Evolutionary conservation across 2,329 filamentous ascomycete genomes (phyloP).

Genomic region (Colletotrichum orchidophilum): DNA sequence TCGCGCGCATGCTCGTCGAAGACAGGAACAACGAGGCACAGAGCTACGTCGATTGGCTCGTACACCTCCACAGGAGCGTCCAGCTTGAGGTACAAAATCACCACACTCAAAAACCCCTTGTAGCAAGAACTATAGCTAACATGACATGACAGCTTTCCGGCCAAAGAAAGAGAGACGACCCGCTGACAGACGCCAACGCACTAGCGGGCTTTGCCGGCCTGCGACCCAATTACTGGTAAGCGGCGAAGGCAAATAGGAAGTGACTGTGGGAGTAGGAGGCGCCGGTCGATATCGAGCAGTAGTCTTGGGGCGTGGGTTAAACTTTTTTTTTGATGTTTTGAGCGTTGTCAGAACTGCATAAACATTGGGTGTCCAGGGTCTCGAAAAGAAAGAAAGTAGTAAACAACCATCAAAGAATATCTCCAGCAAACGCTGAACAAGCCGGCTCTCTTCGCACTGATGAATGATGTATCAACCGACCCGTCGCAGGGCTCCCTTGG

Average conservation of each 20-base stretch:
- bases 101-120: neutral
- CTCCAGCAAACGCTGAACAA: constrained; percentile 4
- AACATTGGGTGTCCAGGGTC: constrained; percentile 20
- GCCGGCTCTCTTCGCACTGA: neutral
- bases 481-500: neutral
- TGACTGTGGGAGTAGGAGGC: neutral
- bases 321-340: constrained; percentile 16
- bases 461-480: neutral
- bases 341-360: constrained; percentile 33
- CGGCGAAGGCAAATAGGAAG: neutral
- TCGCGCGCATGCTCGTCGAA: constrained; percentile 89
- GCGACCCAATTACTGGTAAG: constrained; percentile 68
- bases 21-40: constrained; percentile 98
- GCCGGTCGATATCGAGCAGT: neutral
- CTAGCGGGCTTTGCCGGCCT: constrained; percentile 67
- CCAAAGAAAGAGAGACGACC: constrained; percentile 76
- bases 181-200: constrained; percentile 57
- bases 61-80: constrained; percentile 92
- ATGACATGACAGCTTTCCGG: constrained; percentile 64
- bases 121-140: constrained; percentile 6
- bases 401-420: neutral
- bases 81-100: constrained; percentile 77
- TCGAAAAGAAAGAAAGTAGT: neutral
- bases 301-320: neutral
- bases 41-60: constrained; percentile 98